A percentile compares a stretch with the other conserved stretches of the same genome.
Evolutionary conservation across 768 basidiomycete genomes (phyloP).

Genomic region (Infundibulicybe gibba): DNA sequence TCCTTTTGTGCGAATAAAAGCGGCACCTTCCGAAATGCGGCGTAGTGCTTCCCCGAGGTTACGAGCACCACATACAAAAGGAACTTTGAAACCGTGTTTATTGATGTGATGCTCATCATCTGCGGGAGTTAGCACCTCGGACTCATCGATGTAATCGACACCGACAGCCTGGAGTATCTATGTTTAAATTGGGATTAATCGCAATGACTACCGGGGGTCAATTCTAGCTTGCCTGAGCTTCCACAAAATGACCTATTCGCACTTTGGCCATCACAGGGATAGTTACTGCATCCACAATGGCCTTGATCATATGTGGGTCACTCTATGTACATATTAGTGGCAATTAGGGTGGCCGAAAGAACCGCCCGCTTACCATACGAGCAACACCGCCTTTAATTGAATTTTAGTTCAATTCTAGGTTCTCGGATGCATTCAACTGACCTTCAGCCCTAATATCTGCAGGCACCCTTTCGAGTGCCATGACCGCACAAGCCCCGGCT

Average conservation of each 20-base stretch:
- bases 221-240: constrained; percentile 68
- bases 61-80: constrained; percentile 94
- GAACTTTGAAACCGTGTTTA: constrained; percentile 93
- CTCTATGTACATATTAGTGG: constrained; percentile 45
- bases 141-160: constrained; percentile 96
- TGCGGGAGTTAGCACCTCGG: constrained; percentile 92
- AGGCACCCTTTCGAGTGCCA: constrained; percentile 94
- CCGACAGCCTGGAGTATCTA: constrained; percentile 93
- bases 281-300: constrained; percentile 91
- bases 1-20: constrained; percentile 98
- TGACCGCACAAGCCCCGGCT: constrained; percentile 96
- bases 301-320: constrained; percentile 95
- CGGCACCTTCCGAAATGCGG: constrained; percentile 95
- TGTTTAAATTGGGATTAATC: constrained; percentile 3
- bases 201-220: no score
- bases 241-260: constrained; percentile 96
- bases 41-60: constrained; percentile 95
- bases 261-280: constrained; percentile 98
- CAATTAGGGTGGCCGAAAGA: neutral
- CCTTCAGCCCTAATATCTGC: constrained; percentile 89
- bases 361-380: constrained; percentile 69
- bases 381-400: constrained; percentile 72
- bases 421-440: constrained; percentile 9
- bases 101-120: constrained; percentile 97
- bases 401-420: constrained; percentile 3